phyloP scores from a whole-genome alignment of 176 grass and related monocot genomes.

The Ensete glaucum region DNA sequence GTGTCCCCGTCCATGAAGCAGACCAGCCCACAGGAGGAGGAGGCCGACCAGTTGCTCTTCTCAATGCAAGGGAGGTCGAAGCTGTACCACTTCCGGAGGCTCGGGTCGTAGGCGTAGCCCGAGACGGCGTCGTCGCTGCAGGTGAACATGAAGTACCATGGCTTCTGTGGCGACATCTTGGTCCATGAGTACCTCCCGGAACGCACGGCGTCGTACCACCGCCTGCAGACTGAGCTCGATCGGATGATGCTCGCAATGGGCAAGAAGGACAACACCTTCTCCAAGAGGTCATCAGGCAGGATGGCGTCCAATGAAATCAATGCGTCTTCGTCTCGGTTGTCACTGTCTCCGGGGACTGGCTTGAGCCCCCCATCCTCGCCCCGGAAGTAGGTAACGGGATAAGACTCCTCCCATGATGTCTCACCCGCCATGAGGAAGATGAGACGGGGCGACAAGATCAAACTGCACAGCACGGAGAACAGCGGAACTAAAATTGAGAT shows the following conservation, averaged over 20 bases:
- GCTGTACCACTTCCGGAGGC: conserved; percentile 9
- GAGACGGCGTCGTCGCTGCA: background rate
- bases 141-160: conserved; percentile 18
- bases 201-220: conserved; percentile 4
- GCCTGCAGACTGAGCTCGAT: conserved; percentile 9
- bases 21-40: conserved; percentile 44
- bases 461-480: too few relatives aligned
- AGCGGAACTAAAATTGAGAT: background rate
- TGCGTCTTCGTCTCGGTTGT: background rate
- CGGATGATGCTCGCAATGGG: conserved; percentile 7
- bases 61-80: conserved; percentile 14
- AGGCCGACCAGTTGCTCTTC: conserved; percentile 16
- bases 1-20: conserved; percentile 82
- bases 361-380: background rate
- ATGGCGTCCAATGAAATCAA: conserved; percentile 10
- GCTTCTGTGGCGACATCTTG: conserved; percentile 10
- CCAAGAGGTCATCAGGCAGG: conserved; percentile 11
- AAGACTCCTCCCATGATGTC: background rate
- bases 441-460: background rate
- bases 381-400: background rate
- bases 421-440: background rate
- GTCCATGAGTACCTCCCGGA: background rate
- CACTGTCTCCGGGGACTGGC: background rate
- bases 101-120: conserved; percentile 5
- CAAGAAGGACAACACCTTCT: conserved; percentile 14